phyloP scores from a whole-genome alignment of 371 early-diverging fungal genomes.

The Syncephalis fuscata region DNA sequence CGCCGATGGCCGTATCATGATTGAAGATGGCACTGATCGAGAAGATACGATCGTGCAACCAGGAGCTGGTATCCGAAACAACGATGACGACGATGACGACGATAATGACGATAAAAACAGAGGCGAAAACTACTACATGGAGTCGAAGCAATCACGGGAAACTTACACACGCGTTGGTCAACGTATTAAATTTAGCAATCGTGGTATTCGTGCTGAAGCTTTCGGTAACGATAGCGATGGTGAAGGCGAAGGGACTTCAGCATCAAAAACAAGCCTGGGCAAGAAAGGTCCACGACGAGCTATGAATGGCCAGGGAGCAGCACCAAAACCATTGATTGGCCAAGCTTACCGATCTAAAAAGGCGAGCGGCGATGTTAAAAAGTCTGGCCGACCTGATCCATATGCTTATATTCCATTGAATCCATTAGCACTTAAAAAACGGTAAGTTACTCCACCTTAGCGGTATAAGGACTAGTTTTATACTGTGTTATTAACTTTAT shows the following conservation, averaged over 20 bases:
- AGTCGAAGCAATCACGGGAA: constrained; percentile 59
- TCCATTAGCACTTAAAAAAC: not conserved
- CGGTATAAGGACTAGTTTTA: too few relatives aligned
- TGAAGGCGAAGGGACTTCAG: constrained; percentile 23
- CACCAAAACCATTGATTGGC: constrained; percentile 16
- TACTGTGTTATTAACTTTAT: too few relatives aligned
- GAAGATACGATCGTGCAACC: constrained; percentile 3
- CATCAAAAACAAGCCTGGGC: constrained; percentile 9
- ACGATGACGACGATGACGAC: constrained; percentile 11
- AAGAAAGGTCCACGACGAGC: constrained; percentile 6
- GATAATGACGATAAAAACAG: constrained; percentile 23
- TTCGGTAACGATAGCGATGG: constrained; percentile 35
- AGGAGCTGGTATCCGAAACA: constrained; percentile 6
- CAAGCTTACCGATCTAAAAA: constrained; percentile 44
- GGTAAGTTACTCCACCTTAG: too few relatives aligned
- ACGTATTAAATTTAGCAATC: constrained; percentile 76
- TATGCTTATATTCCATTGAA: constrained; percentile 88
- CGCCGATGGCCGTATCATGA: constrained; percentile 64
- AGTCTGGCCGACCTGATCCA: constrained; percentile 74
- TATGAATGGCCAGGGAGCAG: constrained; percentile 1
- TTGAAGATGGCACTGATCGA: constrained; percentile 39
- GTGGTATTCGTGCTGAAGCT: constrained; percentile 22
- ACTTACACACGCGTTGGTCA: constrained; percentile 75
- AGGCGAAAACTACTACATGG: constrained; percentile 66
- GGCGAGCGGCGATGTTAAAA: constrained; percentile 90